Percentiles rank a stretch among this genome's conserved stretches.
Conservation (phyloP, 1,284 basidiomycete species). For the Pseudozyma sp. region DNA sequence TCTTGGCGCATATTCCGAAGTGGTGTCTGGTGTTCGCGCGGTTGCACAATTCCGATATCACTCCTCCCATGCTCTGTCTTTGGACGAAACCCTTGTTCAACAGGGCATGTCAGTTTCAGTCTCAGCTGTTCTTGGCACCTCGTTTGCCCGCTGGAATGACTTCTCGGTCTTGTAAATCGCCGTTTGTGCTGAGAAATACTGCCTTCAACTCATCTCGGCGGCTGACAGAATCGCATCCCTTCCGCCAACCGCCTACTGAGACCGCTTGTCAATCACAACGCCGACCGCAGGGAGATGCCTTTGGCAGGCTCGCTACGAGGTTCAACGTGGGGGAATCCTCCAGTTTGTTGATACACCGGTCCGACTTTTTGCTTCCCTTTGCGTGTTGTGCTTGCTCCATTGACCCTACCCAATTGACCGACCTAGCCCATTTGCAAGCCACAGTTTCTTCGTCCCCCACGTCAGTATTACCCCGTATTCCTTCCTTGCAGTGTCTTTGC, state of each 20-base stretch:
- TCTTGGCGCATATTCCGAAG: too few species aligned
- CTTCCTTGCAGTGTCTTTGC: too few species aligned
- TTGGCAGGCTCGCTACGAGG: neutral
- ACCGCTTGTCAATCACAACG: neutral
- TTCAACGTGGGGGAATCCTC: too few species aligned
- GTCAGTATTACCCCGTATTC: too few species aligned
- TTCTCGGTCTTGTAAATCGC: neutral
- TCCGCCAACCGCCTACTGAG: neutral
- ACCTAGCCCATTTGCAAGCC: too few species aligned
- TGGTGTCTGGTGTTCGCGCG: too few species aligned
- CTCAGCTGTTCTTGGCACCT: constrained; percentile 13
- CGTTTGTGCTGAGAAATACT: neutral
- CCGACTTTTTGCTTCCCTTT: too few species aligned
- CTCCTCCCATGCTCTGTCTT: neutral
- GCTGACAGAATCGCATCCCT: neutral
- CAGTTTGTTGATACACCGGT: too few species aligned
- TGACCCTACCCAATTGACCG: too few species aligned
- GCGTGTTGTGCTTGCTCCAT: too few species aligned
- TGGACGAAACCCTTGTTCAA: neutral
- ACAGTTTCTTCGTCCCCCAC: too few species aligned
- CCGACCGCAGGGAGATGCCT: neutral
- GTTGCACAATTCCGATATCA: neutral
- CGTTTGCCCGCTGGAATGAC: neutral
- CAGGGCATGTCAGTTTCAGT: constrained; percentile 6
- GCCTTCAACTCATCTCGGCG: neutral